A percentile compares a stretch with the other conserved stretches of the same genome.
These are phyloP conservation scores for Daldinia decipiens DNA, from an alignment of 495 filamentous ascomycete genomes.

Conservation along the genomic window DNA sequence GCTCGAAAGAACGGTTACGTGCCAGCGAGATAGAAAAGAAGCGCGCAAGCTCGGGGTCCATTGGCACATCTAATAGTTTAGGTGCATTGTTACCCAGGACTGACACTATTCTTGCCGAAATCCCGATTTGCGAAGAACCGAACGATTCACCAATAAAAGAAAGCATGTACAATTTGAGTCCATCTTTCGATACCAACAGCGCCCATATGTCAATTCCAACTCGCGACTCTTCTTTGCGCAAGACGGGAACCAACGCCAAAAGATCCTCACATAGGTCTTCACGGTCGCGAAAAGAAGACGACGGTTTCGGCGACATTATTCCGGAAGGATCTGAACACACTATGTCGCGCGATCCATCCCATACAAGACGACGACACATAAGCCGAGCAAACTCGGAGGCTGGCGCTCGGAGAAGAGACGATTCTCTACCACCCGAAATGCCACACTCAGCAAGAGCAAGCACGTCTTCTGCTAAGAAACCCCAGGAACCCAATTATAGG, in stretches of 20 bases:
- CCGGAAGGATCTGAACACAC: conserved; percentile 39
- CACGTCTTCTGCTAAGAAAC: conserved; percentile 17
- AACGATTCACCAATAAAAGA: conserved; percentile 46
- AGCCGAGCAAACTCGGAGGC: conserved; percentile 34
- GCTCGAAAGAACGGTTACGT: conserved; percentile 65
- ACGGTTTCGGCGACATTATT: conserved; percentile 49
- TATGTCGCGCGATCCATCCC: conserved; percentile 48
- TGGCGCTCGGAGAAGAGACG: conserved; percentile 38
- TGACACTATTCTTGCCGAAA: conserved; percentile 62
- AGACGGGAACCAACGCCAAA: conserved; percentile 56
- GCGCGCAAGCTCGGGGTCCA: conserved; percentile 53
- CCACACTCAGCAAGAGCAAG: conserved; percentile 32
- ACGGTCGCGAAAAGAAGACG: conserved; percentile 54
- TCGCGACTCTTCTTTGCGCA: conserved; percentile 74
- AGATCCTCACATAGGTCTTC: conserved; percentile 53
- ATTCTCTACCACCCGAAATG: conserved; percentile 41
- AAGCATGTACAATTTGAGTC: conserved; percentile 30
- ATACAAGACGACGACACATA: conserved; percentile 44
- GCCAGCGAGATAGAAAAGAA: conserved; percentile 64
- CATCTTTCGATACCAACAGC: conserved; percentile 30
- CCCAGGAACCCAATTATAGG: conserved; percentile 35
- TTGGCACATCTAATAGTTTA: conserved; percentile 46
- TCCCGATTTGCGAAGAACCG: conserved; percentile 63
- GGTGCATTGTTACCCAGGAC: conserved; percentile 50
- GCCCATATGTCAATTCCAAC: conserved; percentile 66